These are phyloP conservation scores for Phytophthora sp. DNA, from an alignment of 352 stramenopile species.

Conservation along the genomic window DNA sequence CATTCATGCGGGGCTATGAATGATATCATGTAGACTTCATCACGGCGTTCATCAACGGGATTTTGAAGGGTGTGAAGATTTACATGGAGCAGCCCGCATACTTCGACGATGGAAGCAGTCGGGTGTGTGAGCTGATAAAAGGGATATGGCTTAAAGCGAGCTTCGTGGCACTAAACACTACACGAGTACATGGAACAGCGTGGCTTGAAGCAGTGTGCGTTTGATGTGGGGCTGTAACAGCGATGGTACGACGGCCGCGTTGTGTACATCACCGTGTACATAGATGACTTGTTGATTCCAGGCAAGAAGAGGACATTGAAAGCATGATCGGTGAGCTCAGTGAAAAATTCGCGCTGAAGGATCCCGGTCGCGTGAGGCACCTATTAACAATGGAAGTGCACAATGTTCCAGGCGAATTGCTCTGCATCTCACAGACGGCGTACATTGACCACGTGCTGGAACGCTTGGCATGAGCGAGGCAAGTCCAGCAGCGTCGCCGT, in stretches of 20 bases:
- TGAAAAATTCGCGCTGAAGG: slow-evolving; percentile 4
- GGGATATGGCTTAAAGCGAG: not conserved
- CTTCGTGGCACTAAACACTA: not conserved
- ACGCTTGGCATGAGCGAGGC: not conserved
- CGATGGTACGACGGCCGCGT: not conserved
- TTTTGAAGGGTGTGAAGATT: slow-evolving; percentile 1
- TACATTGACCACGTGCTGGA: not conserved
- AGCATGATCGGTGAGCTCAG: not conserved
- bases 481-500: not conserved
- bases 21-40: slow-evolving; percentile 8
- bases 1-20: not conserved
- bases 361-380: slow-evolving; percentile 2
- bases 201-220: not conserved
- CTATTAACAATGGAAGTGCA: slow-evolving; percentile 3
- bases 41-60: slow-evolving; percentile 8
- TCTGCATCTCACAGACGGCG: slow-evolving; percentile 9
- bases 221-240: not conserved
- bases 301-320: not conserved
- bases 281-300: not conserved
- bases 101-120: not conserved
- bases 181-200: not conserved
- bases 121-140: not conserved
- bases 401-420: not conserved
- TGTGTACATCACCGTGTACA: not conserved
- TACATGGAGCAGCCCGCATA: slow-evolving; percentile 12